phyloP scores from a whole-genome alignment of 2,329 filamentous ascomycete genomes.

The Phaeomoniella chlamydospora region DNA sequence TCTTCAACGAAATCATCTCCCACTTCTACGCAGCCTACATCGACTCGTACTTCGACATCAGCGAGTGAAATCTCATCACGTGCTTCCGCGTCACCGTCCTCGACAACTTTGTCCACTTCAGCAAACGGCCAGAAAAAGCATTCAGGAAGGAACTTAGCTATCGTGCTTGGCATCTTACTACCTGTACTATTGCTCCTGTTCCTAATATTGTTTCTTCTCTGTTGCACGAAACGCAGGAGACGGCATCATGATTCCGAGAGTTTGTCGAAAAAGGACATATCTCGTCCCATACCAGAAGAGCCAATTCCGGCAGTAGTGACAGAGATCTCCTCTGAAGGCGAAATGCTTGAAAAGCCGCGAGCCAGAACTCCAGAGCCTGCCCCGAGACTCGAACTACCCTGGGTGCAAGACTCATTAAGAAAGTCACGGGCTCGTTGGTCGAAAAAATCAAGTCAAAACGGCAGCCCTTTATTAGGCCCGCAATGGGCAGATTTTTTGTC shows the following conservation, averaged over 20 bases:
- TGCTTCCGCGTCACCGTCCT: background rate
- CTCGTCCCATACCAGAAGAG: background rate
- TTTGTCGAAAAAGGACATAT: background rate
- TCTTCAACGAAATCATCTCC: background rate
- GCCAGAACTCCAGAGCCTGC: background rate
- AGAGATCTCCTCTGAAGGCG: background rate
- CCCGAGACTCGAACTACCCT: constrained; percentile 5
- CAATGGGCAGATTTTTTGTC: background rate
- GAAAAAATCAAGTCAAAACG: background rate
- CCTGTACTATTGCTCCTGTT: background rate
- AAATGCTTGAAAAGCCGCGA: background rate
- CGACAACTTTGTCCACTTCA: background rate
- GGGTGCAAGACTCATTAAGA: constrained; percentile 6
- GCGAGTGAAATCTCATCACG: background rate
- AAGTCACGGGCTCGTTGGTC: constrained; percentile 2
- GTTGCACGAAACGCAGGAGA: background rate
- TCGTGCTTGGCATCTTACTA: background rate
- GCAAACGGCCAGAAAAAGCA: background rate
- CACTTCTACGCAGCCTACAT: background rate
- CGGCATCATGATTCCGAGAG: background rate
- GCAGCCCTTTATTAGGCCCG: background rate
- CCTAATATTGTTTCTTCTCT: background rate
- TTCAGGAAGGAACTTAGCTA: background rate
- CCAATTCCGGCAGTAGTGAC: background rate
- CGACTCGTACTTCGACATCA: background rate